Conservation (phyloP, 352 stramenopile genomes). For the Phytophthora crassamura region DNA sequence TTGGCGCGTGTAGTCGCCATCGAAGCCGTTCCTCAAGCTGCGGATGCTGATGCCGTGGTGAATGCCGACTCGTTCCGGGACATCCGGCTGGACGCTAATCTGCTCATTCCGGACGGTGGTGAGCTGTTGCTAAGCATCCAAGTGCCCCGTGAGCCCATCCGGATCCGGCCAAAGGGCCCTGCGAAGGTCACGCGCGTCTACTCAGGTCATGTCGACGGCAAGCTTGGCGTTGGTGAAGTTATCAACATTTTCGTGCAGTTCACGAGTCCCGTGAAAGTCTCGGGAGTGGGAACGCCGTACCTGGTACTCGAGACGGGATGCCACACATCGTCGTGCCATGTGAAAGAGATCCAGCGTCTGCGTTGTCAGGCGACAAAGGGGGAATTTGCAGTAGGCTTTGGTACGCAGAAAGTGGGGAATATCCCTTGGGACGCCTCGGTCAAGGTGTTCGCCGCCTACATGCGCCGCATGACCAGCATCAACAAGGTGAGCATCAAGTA, state of each 20-base stretch:
- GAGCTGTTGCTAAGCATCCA: conserved; percentile 73
- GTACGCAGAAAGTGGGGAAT: conserved; percentile 58
- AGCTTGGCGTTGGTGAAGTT: conserved; percentile 63
- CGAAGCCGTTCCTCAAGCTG: conserved; percentile 57
- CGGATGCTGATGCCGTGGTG: conserved; percentile 56
- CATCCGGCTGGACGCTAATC: conserved; percentile 70
- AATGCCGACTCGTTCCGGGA: conserved; percentile 55
- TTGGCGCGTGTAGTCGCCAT: conserved; percentile 9
- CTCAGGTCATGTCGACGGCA: conserved; percentile 52
- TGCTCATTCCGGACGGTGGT: conserved; percentile 74
- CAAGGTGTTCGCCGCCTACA: conserved; percentile 51
- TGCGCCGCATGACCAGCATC: conserved; percentile 73
- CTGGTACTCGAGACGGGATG: conserved; percentile 68
- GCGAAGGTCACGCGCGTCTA: conserved; percentile 74
- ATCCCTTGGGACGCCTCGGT: conserved; percentile 67
- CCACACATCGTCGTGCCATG: conserved; percentile 50
- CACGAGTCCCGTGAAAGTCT: conserved; percentile 71
- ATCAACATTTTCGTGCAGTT: conserved; percentile 77
- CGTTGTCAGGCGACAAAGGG: conserved; percentile 64
- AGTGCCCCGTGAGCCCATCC: conserved; percentile 61
- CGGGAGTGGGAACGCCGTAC: conserved; percentile 43
- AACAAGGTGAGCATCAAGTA: conserved; percentile 65
- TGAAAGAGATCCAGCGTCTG: conserved; percentile 69
- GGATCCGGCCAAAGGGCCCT: conserved; percentile 54
- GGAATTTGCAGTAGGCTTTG: conserved; percentile 73